Evolutionary conservation across 139 green algal species (phyloP).

Genomic region (Chlorella vulgaris): DNA sequence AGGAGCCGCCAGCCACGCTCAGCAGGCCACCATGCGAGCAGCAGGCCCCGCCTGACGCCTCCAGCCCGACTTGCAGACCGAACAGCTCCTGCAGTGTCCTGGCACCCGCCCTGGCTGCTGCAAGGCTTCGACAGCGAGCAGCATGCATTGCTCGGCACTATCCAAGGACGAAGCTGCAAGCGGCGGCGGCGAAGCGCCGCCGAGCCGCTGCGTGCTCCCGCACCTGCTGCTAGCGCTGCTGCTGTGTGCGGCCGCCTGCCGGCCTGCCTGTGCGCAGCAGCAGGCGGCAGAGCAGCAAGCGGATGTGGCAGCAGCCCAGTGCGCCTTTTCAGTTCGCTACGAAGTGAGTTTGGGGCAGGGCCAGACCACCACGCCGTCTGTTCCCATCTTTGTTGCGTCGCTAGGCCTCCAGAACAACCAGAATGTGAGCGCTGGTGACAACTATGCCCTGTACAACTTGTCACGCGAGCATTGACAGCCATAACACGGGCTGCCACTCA

Average conservation of each 20-base stretch:
- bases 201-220: background rate
- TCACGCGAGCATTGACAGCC: background rate
- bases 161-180: too few species aligned
- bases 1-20: too few species aligned
- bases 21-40: too few species aligned
- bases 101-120: too few species aligned
- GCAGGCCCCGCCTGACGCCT: too few species aligned
- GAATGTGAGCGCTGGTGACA: background rate
- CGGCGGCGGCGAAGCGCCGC: too few species aligned
- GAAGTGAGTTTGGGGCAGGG: constrained; percentile 38
- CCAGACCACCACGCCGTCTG: background rate
- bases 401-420: constrained; percentile 32
- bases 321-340: constrained; percentile 43
- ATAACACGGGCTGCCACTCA: background rate
- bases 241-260: too few species aligned
- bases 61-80: too few species aligned
- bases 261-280: background rate
- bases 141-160: too few species aligned
- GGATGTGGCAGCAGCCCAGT: constrained; percentile 6
- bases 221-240: background rate
- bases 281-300: background rate
- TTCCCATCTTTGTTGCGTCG: constrained; percentile 50
- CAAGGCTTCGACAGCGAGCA: too few species aligned
- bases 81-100: too few species aligned
- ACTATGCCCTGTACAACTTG: background rate